These are phyloP conservation scores for Echinosophora koreensis DNA, from an alignment of 306 rosid species.

Conservation along the genomic window DNA sequence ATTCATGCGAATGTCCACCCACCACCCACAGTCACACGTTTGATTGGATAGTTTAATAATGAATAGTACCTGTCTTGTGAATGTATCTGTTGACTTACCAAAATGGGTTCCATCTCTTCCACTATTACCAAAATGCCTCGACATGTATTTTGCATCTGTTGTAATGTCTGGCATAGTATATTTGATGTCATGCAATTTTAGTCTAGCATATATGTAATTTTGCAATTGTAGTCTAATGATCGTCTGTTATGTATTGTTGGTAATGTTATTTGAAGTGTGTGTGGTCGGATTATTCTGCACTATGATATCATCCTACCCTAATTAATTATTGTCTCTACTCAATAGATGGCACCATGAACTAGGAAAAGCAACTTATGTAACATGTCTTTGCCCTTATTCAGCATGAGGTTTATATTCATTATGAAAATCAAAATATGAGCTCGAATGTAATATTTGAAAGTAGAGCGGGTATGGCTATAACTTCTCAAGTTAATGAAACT, in stretches of 20 bases:
- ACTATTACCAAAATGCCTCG: neutral
- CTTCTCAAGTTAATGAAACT: too few species aligned
- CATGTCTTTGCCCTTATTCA: neutral
- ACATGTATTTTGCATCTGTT: neutral
- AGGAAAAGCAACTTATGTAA: neutral
- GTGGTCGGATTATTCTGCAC: neutral
- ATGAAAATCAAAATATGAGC: too few species aligned
- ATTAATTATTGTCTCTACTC: neutral
- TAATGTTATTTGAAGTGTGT: neutral
- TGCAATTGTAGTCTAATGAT: neutral
- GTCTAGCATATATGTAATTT: neutral
- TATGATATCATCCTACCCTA: neutral
- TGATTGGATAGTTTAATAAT: constrained; percentile 27
- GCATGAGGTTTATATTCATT: too few species aligned
- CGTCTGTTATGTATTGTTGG: neutral
- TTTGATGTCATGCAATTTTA: neutral
- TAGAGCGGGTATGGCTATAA: neutral
- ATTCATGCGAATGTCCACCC: neutral
- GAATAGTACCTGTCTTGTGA: neutral
- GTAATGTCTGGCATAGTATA: neutral
- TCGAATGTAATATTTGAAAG: too few species aligned
- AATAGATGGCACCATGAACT: neutral
- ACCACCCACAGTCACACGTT: constrained; percentile 55
- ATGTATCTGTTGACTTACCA: neutral
- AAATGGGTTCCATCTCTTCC: neutral